Base-by-base conservation (phyloP, 257 asterid species). In the Solanum pimpinellifolium region DNA sequence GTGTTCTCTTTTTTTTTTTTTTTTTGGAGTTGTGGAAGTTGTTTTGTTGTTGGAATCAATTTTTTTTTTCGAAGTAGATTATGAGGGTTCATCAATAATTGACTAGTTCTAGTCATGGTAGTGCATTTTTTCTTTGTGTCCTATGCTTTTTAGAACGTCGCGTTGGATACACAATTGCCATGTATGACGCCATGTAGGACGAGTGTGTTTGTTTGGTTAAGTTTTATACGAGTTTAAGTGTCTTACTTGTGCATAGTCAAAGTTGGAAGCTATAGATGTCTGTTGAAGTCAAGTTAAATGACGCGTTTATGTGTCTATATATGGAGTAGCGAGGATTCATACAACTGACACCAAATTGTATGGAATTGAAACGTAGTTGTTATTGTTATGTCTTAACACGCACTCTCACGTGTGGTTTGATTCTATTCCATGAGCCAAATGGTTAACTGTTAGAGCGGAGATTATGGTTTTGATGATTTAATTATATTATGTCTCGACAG, bases 231-330 rank as follows among this genome's bases (percentile, higher is more conserved):
- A 49, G 16, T 5, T 49, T 49, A 15, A 49, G 6, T 21, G 16
- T 9, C 0, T 9, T 2, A 52, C 60, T 16, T 52, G 60, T 15
- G 60, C 21, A 49, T 3, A 52, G 0, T 16, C 23, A 52, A 16
- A 52, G 23, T 52, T 52, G 2, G 4, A 52, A 4, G 0, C 4
- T 0, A 52, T 52, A 52, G 4, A 16, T 52, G 4, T 52, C 23
- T 16, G 62, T 16, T 52, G 23, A 16, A 16, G 0, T 0, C 9
- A 1, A 52, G 10, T 16, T 16, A 52, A 52, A 52, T 52, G n/a
- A 1, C 0, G 0, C 0, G 4, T 52, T 52, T 52, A 52, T 52
- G 62, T 52, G 3, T 52, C 3, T 14, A 15, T 15, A 1, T 20
- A 37, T 20, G 18, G 47, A 3, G 31, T 20, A 56, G n/a, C 18